Base-by-base conservation (phyloP, 164 flowering plant species). In the Litsea cubeba region DNA sequence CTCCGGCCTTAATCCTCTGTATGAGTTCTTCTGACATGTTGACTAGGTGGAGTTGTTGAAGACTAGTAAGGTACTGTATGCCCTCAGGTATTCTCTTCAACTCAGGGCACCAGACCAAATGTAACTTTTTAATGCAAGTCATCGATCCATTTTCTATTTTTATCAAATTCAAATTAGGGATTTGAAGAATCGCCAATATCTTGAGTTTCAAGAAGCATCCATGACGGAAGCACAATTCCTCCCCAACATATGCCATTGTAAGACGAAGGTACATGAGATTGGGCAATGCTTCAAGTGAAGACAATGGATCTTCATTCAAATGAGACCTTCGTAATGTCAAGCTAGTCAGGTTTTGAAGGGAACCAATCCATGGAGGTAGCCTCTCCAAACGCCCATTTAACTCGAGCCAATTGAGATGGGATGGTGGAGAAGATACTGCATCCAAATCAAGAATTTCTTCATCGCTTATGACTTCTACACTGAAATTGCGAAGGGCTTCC, bases 11-110 rank as follows among this genome's bases (percentile, higher is more conserved):
- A 40, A 40, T 40, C 46, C 11, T 40, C 46, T 40, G 46, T 54
- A 54, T 1, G 60, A 84, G 65, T 71, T 78, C 84, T 49, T 50
- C 23, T 0, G 89, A 75, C 86, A 86, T 83, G 22, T 82, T 80
- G 62, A 72, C 68, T 65, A 84, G 67, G 12, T 71, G 70, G 11
- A 86, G 57, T 71, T 73, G 28, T 57, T 78, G 76, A 25, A 84
- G 81, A 49, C 75, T 68, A 28, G 75, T 70, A 18, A 86, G 81
- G 75, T 78, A 72, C 68, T 80, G 77, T 68, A 85, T 75, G 17
- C 89, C 86, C 25, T 65, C 11, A 3, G 60, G 60, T 15, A 86
- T 85, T 63, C 79, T 26, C 50, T 81, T 80, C 46, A 85, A 7
- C 72, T 76, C 69, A 25, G 17, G 65, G 50, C 89, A 83, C 0